phyloP scores from a whole-genome alignment of 1,284 basidiomycete species.

The Erythrobasidium hasegawianum region DNA sequence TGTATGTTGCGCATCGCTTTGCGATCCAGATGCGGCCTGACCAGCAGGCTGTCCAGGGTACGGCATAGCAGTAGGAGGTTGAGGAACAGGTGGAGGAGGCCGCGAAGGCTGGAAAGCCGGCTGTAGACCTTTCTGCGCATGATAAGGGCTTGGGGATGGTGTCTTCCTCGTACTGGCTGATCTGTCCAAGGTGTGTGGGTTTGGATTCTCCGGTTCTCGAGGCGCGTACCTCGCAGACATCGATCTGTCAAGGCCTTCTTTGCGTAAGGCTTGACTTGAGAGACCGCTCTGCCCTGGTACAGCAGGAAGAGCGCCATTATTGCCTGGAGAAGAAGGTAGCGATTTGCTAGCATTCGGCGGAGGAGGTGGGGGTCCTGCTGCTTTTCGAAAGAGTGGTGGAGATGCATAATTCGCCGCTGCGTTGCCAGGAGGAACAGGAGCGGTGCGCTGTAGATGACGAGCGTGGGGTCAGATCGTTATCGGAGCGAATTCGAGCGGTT shows the following conservation, averaged over 20 bases:
- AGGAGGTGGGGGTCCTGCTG: constrained; percentile 38
- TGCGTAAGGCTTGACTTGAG: constrained; percentile 11
- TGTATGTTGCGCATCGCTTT: constrained; percentile 40
- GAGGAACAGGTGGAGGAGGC: constrained; percentile 38
- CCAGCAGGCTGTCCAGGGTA: constrained; percentile 15
- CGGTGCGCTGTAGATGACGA: constrained; percentile 28
- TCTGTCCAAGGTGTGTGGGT: constrained; percentile 46
- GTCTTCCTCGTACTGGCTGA: constrained; percentile 50
- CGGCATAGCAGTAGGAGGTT: too few species aligned
- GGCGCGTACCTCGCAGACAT: constrained; percentile 40
- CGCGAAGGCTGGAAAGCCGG: constrained; percentile 41
- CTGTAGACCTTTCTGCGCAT: constrained; percentile 12
- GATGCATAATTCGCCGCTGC: constrained; percentile 29
- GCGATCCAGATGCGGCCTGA: constrained; percentile 36
- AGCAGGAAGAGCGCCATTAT: neutral
- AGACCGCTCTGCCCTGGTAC: neutral
- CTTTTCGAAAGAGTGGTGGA: constrained; percentile 36
- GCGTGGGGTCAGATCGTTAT: neutral
- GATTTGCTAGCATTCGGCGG: constrained; percentile 30
- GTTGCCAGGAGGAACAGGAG: constrained; percentile 36
- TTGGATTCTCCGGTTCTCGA: constrained; percentile 36
- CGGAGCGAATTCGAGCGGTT: constrained; percentile 31
- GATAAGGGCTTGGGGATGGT: constrained; percentile 38
- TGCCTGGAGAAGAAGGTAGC: constrained; percentile 25
- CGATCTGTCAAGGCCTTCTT: constrained; percentile 35